Conservation (phyloP, 163 green algal genomes). For the Scenedesmus sp. region DNA sequence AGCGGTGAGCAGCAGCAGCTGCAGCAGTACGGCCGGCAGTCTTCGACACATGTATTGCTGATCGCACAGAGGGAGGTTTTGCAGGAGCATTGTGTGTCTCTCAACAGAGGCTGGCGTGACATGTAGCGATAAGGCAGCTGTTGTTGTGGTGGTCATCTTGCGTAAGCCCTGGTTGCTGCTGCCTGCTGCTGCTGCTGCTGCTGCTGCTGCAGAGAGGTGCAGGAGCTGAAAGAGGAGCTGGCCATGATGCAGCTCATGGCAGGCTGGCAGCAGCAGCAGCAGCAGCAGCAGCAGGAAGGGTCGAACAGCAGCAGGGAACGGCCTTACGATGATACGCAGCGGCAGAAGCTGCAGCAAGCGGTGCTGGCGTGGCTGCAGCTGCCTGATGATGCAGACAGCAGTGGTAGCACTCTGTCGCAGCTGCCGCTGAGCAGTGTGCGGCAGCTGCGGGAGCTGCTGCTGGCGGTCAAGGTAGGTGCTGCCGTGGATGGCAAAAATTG, state of each 20-base stretch:
- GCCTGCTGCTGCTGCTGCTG: background rate
- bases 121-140: background rate
- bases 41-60: background rate
- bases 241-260: slow-evolving; percentile 71
- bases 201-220: slow-evolving; percentile 65
- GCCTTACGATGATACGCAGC: slow-evolving; percentile 66
- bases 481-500: background rate
- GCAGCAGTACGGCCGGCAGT: background rate
- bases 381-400: background rate
- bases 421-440: slow-evolving; percentile 65
- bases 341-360: slow-evolving; percentile 49
- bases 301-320: slow-evolving; percentile 7
- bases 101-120: background rate
- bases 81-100: too few species aligned
- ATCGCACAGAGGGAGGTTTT: background rate
- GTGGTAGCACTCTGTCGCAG: background rate
- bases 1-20: slow-evolving; percentile 59
- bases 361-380: slow-evolving; percentile 53
- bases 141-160: background rate
- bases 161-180: background rate
- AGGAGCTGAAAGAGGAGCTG: slow-evolving; percentile 77
- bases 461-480: slow-evolving; percentile 53
- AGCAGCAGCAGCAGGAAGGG: background rate
- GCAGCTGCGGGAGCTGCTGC: slow-evolving; percentile 69
- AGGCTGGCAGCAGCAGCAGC: slow-evolving; percentile 23